These are phyloP conservation scores for Calycina marina DNA, from an alignment of 2,329 filamentous ascomycete species.

Conservation along the genomic window DNA sequence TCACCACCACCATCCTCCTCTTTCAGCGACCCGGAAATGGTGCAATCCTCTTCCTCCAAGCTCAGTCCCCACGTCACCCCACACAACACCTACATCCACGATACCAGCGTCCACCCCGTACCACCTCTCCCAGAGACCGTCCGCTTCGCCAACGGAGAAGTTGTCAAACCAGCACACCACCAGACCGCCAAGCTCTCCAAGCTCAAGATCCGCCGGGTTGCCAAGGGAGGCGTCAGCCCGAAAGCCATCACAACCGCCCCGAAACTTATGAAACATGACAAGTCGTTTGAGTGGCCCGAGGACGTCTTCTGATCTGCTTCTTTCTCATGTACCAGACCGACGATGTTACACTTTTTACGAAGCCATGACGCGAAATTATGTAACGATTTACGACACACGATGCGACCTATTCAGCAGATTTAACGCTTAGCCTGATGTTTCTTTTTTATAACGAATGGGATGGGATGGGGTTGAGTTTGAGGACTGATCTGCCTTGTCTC, in stretches of 20 bases:
- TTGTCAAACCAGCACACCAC: slow-evolving; percentile 8
- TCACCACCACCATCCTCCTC: neutral
- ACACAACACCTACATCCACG: too few species aligned
- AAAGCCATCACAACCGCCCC: neutral
- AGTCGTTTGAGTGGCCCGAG: slow-evolving; percentile 28
- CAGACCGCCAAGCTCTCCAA: slow-evolving; percentile 1
- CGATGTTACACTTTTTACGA: too few species aligned
- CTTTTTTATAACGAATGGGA: too few species aligned
- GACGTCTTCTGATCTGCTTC: slow-evolving; percentile 25
- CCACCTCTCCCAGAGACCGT: slow-evolving; percentile 13
- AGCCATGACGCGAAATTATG: too few species aligned
- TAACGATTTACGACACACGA: too few species aligned
- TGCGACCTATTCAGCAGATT: too few species aligned
- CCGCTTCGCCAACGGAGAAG: slow-evolving; percentile 12
- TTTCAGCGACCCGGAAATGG: neutral
- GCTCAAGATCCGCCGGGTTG: too few species aligned
- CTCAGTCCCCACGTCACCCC: too few species aligned
- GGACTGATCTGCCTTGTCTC: too few species aligned
- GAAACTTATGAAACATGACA: slow-evolving; percentile 4
- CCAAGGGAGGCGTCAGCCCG: neutral
- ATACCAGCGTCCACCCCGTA: neutral
- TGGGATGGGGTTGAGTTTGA: too few species aligned
- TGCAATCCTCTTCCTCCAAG: slow-evolving; percentile 5
- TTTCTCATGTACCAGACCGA: neutral
- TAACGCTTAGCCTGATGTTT: too few species aligned